Percentiles rank a stretch among this genome's conserved stretches.
Conservation (phyloP, 2,329 filamentous ascomycete genomes). For the Aspergillus pseudoterreus region DNA sequence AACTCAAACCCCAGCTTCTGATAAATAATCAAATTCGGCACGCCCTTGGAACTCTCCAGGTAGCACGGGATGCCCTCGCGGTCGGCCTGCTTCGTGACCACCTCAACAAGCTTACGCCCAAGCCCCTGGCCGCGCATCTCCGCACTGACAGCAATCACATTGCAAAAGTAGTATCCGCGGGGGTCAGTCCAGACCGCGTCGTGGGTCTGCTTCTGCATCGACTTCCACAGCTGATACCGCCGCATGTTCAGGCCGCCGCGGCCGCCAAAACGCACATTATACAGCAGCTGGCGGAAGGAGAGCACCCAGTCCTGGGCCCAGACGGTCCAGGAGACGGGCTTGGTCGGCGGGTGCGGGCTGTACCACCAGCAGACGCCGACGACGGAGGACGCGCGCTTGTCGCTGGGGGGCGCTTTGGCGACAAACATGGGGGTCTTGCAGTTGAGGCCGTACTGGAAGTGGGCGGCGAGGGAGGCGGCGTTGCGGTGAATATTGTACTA, state of each 20-base stretch:
- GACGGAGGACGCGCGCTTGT: conserved; percentile 41
- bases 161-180: conserved; percentile 71
- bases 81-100: conserved; percentile 62
- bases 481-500: conserved; percentile 61
- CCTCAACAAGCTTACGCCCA: conserved; percentile 61
- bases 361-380: conserved; percentile 73
- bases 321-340: conserved; percentile 56
- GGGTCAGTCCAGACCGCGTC: conserved; percentile 61
- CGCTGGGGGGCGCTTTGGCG: conserved; percentile 53
- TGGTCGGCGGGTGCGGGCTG: conserved; percentile 48
- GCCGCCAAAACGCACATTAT: conserved; percentile 63
- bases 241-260: conserved; percentile 63
- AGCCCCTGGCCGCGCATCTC: conserved; percentile 64
- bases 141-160: conserved; percentile 67
- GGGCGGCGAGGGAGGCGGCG: conserved; percentile 58
- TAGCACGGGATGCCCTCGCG: conserved; percentile 63
- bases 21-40: conserved; percentile 69
- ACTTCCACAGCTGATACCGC: conserved; percentile 72
- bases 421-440: conserved; percentile 66
- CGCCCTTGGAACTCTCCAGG: conserved; percentile 64
- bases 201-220: conserved; percentile 60
- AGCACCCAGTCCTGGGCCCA: conserved; percentile 64
- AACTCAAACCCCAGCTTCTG: conserved; percentile 65
- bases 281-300: conserved; percentile 61
- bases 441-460: conserved; percentile 56